Base-by-base conservation (phyloP, 2,329 filamentous ascomycete genomes). In the Talaromyces albobiverticillius region DNA sequence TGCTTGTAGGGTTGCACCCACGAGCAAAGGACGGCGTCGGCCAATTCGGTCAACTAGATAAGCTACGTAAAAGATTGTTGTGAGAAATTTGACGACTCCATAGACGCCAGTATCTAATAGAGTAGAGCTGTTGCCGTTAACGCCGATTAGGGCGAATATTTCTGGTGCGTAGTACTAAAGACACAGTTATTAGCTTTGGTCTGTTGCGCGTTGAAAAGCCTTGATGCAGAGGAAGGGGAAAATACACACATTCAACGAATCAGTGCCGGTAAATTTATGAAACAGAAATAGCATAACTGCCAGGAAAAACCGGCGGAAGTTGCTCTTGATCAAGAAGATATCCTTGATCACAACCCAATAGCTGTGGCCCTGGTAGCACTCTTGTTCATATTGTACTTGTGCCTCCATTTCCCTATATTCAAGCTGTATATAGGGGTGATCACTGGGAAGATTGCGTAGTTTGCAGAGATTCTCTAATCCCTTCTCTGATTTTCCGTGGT, bases 181-280 rank as follows among this genome's bases (percentile, higher is more conserved):
- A 42, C 4, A 11, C 8, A 6, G 10, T 29, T 6, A 22, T 51
- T 51, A 51, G 26, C 29, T n/a, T 26, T 18, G 3, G 20, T n/a
- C 10, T 20, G 22, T 13, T 20, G 4, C 22, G 13, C 34, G 0
- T n/a, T 46, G 31, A 34, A 20, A 29, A 29, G 26, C 26, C 13
- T 6, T 6, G 22, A 26, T 16, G 2, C 8, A 4, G 8, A 34
- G 13, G 26, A 14, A n/a, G n/a, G n/a, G n/a, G n/a, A n/a, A n/a
- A n/a, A 43, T 18, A 59, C 60, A 38, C 23, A 62, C 60, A 20
- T 74, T 75, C 16, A 76, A 49, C 5, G 64, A 65, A 57, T 74
- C 70, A 1, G 70, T 75, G 1, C 73, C 72, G 2, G 71, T 75
- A 22, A 74, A 68, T 32, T 76, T 75, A 59, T 75, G 72, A 53